Percentiles rank a stretch among this genome's conserved stretches.
These are phyloP conservation scores for Rhynchospora breviuscula DNA, from an alignment of 176 grass and related monocot genomes.

Conservation along the genomic window DNA sequence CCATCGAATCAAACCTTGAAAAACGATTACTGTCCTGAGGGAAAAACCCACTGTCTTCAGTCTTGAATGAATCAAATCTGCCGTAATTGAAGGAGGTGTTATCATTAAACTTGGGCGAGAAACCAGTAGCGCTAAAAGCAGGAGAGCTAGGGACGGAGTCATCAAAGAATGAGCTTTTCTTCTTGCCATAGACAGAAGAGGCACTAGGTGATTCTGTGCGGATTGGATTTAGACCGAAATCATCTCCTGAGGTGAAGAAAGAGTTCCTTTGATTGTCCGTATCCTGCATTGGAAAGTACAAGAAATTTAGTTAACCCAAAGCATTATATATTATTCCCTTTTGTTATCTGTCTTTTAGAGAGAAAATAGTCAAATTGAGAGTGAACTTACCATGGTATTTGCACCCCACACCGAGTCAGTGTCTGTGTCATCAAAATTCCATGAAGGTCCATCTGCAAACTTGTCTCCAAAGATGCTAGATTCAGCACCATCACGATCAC, in stretches of 20 bases:
- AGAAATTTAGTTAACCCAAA: conserved; percentile 24
- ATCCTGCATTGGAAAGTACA: conserved; percentile 42
- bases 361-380: conserved; percentile 6
- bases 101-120: conserved; percentile 66
- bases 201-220: conserved; percentile 51
- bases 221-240: conserved; percentile 46
- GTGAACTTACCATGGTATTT: conserved; percentile 45
- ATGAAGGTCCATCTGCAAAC: conserved; percentile 73
- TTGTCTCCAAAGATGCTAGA: conserved; percentile 75
- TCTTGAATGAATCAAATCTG: conserved; percentile 80
- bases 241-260: conserved; percentile 68
- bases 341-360: background rate
- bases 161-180: conserved; percentile 84
- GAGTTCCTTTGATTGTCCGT: conserved; percentile 49
- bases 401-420: conserved; percentile 94
- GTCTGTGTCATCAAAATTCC: conserved; percentile 93
- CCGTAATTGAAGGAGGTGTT: conserved; percentile 57
- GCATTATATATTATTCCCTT: conserved; percentile 6
- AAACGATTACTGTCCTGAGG: conserved; percentile 49
- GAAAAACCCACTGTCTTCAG: conserved; percentile 62
- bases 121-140: conserved; percentile 55
- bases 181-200: conserved; percentile 50
- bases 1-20: conserved; percentile 75
- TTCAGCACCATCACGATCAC: conserved; percentile 81
- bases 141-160: conserved; percentile 96